Conservation (phyloP, 768 basidiomycete species). For the Daedalea quercina region DNA sequence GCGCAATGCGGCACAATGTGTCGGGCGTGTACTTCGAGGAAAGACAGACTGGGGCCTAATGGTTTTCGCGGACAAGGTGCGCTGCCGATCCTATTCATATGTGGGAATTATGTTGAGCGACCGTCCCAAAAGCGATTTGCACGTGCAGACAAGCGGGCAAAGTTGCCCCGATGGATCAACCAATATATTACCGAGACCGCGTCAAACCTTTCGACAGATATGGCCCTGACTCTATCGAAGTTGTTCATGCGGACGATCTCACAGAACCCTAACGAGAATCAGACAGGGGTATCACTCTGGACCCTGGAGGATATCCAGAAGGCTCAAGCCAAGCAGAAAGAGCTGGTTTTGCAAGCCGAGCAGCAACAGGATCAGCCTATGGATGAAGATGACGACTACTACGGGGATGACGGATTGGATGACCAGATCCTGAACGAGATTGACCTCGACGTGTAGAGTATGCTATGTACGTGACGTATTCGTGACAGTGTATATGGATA, state of each 20-base stretch:
- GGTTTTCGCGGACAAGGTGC: slow-evolving; percentile 98
- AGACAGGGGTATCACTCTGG: slow-evolving; percentile 93
- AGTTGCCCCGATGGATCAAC: slow-evolving; percentile 98
- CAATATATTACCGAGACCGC: slow-evolving; percentile 99
- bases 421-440: slow-evolving; percentile 24
- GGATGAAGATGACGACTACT: slow-evolving; percentile 51
- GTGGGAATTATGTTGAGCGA: slow-evolving; percentile 1
- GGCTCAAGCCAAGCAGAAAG: slow-evolving; percentile 77
- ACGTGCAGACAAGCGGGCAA: slow-evolving; percentile 87
- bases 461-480: slow-evolving; percentile 5
- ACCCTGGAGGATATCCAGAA: slow-evolving; percentile 86
- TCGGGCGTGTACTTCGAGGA: slow-evolving; percentile 93
- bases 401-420: slow-evolving; percentile 26
- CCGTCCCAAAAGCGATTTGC: slow-evolving; percentile 68
- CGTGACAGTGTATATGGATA: slow-evolving; percentile 5
- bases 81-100: background rate
- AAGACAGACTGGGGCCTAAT: slow-evolving; percentile 99
- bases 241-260: slow-evolving; percentile 98
- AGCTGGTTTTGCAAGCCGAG: slow-evolving; percentile 46
- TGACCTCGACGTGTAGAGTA: slow-evolving; percentile 21
- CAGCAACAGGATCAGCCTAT: slow-evolving; percentile 22
- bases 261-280: slow-evolving; percentile 94
- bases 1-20: slow-evolving; percentile 98
- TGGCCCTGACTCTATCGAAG: slow-evolving; percentile 92
- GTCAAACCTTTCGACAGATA: slow-evolving; percentile 96